A percentile compares a stretch with the other conserved stretches of the same genome.
These are phyloP conservation scores for Aspergillus sp. DNA, from an alignment of 2,329 filamentous ascomycete genomes.

Conservation along the genomic window DNA sequence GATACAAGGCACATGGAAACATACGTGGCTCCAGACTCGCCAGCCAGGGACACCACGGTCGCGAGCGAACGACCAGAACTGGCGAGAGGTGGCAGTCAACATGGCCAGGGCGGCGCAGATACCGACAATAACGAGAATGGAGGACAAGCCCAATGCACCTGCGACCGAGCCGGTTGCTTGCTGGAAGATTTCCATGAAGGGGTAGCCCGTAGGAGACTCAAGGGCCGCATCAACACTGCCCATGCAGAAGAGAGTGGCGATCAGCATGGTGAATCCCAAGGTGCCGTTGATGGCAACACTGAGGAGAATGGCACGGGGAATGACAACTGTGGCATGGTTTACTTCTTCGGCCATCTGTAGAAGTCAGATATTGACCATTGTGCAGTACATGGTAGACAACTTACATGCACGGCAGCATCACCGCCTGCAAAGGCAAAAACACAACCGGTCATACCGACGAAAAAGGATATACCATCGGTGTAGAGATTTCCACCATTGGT, in stretches of 20 bases:
- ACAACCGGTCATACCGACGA: conserved; percentile 38
- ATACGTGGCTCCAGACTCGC: conserved; percentile 31
- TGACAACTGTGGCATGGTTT: conserved; percentile 36
- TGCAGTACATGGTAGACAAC: conserved; percentile 10
- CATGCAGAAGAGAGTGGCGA: conserved; percentile 43
- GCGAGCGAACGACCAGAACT: conserved; percentile 33
- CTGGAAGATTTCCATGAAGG: conserved; percentile 39
- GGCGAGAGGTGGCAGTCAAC: conserved; percentile 50
- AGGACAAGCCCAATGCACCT: conserved; percentile 29
- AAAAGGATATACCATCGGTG: conserved; percentile 45
- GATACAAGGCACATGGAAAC: too few species aligned
- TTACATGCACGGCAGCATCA: conserved; percentile 43
- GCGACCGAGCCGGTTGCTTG: conserved; percentile 32
- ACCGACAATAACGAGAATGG: conserved; percentile 33
- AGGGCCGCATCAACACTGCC: conserved; percentile 35
- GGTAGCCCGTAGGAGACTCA: conserved; percentile 32
- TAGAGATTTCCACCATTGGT: conserved; percentile 48
- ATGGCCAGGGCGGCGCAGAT: conserved; percentile 36
- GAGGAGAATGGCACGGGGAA: conserved; percentile 42
- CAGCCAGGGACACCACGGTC: conserved; percentile 31
- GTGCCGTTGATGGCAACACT: conserved; percentile 40
- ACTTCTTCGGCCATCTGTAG: conserved; percentile 42
- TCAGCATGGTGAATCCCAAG: conserved; percentile 40
- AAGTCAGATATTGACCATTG: background rate
- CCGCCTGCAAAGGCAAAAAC: conserved; percentile 42